phyloP scores from a whole-genome alignment of 2,329 filamentous ascomycete species.

The Venturia effusa region DNA sequence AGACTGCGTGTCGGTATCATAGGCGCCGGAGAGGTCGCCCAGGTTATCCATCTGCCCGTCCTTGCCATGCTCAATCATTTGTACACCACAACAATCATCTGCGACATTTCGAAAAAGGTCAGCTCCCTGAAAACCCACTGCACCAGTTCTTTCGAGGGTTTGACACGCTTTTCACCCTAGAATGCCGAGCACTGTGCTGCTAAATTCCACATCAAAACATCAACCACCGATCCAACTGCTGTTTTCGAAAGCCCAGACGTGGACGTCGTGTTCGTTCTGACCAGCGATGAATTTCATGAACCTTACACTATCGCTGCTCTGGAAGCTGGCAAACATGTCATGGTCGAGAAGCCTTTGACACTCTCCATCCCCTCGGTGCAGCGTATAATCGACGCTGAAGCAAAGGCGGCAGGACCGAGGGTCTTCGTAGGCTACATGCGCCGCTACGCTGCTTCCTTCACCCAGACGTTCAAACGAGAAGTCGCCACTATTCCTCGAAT shows the following conservation, averaged over 20 bases:
- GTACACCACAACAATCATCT: conserved; percentile 39
- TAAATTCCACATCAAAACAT: conserved; percentile 19
- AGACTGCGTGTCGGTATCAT: conserved; percentile 30
- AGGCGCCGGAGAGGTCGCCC: conserved; percentile 39
- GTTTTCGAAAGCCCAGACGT: conserved; percentile 23
- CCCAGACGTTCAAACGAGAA: conserved; percentile 40
- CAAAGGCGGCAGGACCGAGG: conserved; percentile 26
- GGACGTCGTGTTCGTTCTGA: conserved; percentile 45
- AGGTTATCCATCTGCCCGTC: conserved; percentile 44
- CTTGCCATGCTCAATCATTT: conserved; percentile 33
- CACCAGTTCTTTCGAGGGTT: too few relatives aligned
- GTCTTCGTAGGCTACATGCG: conserved; percentile 53
- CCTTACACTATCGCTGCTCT: conserved; percentile 41
- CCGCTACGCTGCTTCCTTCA: conserved; percentile 47
- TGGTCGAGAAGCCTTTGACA: conserved; percentile 50
- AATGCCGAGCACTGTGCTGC: conserved; percentile 23
- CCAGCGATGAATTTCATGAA: conserved; percentile 45
- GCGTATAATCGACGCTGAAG: conserved; percentile 40
- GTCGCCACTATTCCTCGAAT: conserved; percentile 41
- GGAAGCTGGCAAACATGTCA: conserved; percentile 42
- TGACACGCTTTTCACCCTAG: too few relatives aligned
- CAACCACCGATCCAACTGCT: conserved; percentile 23
- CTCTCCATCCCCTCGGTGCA: conserved; percentile 37
- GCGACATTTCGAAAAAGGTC: conserved; percentile 38
- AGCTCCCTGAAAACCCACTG: conserved; percentile 16